These are phyloP conservation scores for Fusarium oligoseptatum DNA, from an alignment of 2,329 filamentous ascomycete genomes.

Conservation along the genomic window DNA sequence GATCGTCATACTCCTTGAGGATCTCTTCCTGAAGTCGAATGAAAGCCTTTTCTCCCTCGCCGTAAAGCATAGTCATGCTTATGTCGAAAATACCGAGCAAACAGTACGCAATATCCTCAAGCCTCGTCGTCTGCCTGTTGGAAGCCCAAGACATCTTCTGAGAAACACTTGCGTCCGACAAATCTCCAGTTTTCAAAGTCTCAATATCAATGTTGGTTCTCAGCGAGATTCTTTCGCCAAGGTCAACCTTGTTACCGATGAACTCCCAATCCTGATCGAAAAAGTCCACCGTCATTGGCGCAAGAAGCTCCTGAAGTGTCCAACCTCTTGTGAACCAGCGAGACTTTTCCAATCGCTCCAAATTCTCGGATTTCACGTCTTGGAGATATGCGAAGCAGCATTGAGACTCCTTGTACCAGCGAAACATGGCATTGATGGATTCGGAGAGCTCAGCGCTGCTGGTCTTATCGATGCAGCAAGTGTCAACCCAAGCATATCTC, in stretches of 20 bases:
- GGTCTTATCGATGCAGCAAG: constrained; percentile 33
- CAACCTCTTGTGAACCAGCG: constrained; percentile 38
- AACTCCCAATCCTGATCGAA: constrained; percentile 26
- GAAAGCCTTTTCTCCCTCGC: constrained; percentile 40
- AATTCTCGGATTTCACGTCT: constrained; percentile 54
- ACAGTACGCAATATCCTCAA: constrained; percentile 42
- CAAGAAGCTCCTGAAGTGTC: constrained; percentile 40
- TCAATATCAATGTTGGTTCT: constrained; percentile 31
- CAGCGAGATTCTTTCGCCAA: constrained; percentile 9
- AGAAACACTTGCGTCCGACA: constrained; percentile 19
- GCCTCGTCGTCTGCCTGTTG: constrained; percentile 32
- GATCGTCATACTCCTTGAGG: constrained; percentile 38
- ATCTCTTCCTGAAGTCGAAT: constrained; percentile 46
- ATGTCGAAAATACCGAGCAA: constrained; percentile 40
- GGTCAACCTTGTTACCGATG: constrained; percentile 22
- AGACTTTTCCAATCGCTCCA: constrained; percentile 15
- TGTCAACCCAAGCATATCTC: constrained; percentile 28
- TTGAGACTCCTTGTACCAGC: constrained; percentile 47
- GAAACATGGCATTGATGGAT: constrained; percentile 42
- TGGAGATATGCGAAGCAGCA: constrained; percentile 34
- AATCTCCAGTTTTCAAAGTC: constrained; percentile 10
- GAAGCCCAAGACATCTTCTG: constrained; percentile 42
- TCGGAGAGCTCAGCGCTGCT: constrained; percentile 38
- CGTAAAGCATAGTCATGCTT: constrained; percentile 41
- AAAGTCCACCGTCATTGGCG: constrained; percentile 26